Evolutionary conservation across 2,329 filamentous ascomycete genomes (phyloP).

Genomic region (Ophiostoma pallidulum): DNA sequence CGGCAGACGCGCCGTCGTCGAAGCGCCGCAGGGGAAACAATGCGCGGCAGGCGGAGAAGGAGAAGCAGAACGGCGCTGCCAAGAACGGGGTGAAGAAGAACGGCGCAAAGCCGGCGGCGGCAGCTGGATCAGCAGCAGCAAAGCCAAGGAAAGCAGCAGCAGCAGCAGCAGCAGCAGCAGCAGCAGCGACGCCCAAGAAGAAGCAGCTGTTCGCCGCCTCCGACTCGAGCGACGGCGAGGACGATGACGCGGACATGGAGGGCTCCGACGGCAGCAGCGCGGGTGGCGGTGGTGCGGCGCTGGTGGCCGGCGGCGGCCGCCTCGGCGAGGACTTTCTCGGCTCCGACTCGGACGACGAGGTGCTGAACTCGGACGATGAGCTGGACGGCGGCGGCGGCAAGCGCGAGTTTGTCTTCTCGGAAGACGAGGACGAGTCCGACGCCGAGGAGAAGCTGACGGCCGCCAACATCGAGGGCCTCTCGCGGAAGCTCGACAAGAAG

Average conservation of each 20-base stretch:
- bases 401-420: conserved; percentile 74
- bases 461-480: conserved; percentile 90
- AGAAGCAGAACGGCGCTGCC: conserved; percentile 26
- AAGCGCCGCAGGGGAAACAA: conserved; percentile 36
- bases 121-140: conserved; percentile 21
- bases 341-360: conserved; percentile 44
- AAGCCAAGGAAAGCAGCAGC: conserved; percentile 20
- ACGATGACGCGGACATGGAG: conserved; percentile 32
- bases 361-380: conserved; percentile 64
- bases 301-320: conserved; percentile 28
- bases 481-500: conserved; percentile 71
- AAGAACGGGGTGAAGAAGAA: conserved; percentile 26
- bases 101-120: conserved; percentile 10
- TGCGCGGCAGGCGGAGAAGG: conserved; percentile 24
- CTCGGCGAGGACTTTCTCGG: conserved; percentile 31
- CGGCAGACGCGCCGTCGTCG: conserved; percentile 45
- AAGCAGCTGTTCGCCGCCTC: conserved; percentile 24
- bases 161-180: conserved; percentile 19
- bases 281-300: conserved; percentile 33
- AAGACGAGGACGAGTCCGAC: conserved; percentile 88
- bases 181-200: conserved; percentile 10
- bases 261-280: conserved; percentile 40
- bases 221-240: conserved; percentile 22
- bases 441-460: conserved; percentile 85
- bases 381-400: conserved; percentile 37